phyloP scores from a whole-genome alignment of 345 rosid genomes.

The Turnera subulata region DNA sequence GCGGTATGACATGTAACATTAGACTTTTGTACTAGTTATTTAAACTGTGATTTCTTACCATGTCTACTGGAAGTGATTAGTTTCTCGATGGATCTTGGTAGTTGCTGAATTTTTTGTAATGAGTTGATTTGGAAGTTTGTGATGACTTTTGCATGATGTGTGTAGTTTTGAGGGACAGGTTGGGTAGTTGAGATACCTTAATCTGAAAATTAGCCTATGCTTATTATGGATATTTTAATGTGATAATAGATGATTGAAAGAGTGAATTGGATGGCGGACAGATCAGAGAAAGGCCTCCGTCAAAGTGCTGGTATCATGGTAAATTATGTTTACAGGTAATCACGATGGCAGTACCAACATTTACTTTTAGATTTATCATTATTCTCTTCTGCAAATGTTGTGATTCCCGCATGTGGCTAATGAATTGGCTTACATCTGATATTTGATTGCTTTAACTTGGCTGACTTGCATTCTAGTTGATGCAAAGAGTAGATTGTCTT shows the following conservation, averaged over 20 bases:
- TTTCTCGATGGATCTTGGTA: background rate
- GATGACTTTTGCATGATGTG: too few species aligned
- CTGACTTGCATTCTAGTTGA: background rate
- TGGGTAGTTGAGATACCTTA: background rate
- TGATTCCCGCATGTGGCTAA: background rate
- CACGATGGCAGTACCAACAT: conserved; percentile 1
- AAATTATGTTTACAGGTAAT: conserved; percentile 83
- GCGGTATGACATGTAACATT: conserved; percentile 46
- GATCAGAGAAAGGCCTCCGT: conserved; percentile 58
- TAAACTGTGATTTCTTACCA: background rate
- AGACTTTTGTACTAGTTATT: background rate
- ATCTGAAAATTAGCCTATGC: background rate
- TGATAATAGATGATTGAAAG: conserved; percentile 75
- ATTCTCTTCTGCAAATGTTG: conserved; percentile 1
- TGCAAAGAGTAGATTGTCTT: background rate
- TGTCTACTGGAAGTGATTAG: background rate
- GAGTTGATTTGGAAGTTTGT: background rate
- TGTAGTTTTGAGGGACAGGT: background rate
- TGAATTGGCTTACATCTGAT: background rate
- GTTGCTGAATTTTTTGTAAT: background rate
- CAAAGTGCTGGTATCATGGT: conserved; percentile 93
- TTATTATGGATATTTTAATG: conserved; percentile 3
- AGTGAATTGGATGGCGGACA: conserved; percentile 95
- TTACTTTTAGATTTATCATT: background rate
- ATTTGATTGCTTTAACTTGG: background rate